phyloP scores from a whole-genome alignment of 257 asterid species.

The Nicotiana attenuata region DNA sequence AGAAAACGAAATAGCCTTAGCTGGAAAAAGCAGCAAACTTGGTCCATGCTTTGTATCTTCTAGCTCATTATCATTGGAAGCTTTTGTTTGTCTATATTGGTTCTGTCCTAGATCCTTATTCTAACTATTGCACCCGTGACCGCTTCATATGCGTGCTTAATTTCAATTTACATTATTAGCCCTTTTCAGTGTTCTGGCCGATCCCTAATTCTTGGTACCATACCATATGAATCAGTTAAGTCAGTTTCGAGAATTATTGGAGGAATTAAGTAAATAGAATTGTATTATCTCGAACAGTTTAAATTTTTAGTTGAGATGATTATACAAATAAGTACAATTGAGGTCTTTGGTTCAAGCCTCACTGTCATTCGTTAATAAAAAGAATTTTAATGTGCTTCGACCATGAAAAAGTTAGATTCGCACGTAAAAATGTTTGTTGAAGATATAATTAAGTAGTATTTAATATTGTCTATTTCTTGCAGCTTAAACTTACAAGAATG shows the following conservation, averaged over 20 bases:
- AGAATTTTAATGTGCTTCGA: background rate
- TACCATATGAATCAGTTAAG: background rate
- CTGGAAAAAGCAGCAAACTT: background rate
- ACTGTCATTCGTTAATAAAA: background rate
- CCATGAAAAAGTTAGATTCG: background rate
- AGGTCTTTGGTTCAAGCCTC: background rate
- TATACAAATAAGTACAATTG: background rate
- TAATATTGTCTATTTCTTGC: background rate
- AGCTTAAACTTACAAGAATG: background rate
- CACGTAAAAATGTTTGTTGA: background rate
- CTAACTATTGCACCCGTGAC: background rate
- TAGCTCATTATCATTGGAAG: background rate
- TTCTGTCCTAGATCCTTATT: constrained; percentile 2
- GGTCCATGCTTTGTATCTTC: background rate
- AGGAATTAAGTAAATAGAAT: no score
- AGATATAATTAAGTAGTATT: background rate
- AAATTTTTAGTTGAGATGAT: background rate
- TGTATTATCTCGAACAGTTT: no score
- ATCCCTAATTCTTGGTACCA: background rate
- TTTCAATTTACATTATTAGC: background rate
- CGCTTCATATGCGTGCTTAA: background rate
- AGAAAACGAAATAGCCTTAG: background rate
- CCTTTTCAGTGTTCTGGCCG: background rate
- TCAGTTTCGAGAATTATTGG: background rate
- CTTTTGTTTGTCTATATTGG: background rate